A percentile compares a stretch with the other conserved stretches of the same genome.
phyloP scores from a whole-genome alignment of 2,329 filamentous ascomycete species.

The Cordyceps militaris region DNA sequence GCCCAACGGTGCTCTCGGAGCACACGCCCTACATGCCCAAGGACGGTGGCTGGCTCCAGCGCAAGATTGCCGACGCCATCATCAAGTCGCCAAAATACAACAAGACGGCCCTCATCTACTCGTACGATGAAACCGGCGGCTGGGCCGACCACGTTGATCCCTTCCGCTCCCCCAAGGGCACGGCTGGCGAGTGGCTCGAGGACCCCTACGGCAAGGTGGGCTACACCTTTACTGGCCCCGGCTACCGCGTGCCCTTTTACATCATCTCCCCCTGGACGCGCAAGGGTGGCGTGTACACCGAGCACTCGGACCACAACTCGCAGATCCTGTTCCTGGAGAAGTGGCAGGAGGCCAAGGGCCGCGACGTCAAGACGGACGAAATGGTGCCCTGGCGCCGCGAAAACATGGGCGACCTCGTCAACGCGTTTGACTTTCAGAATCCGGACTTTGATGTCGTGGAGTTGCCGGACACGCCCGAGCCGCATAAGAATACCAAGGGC shows the following conservation, averaged over 20 bases:
- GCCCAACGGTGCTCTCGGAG: slow-evolving; percentile 44
- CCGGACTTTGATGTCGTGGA: slow-evolving; percentile 42
- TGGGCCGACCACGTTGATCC: slow-evolving; percentile 49
- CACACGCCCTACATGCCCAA: slow-evolving; percentile 45
- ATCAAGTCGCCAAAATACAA: slow-evolving; percentile 41
- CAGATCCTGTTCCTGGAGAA: slow-evolving; percentile 48
- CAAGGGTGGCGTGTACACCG: slow-evolving; percentile 45
- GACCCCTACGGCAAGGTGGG: slow-evolving; percentile 34
- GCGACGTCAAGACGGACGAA: slow-evolving; percentile 30
- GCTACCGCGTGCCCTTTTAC: slow-evolving; percentile 45
- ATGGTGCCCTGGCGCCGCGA: slow-evolving; percentile 26
- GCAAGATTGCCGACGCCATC: slow-evolving; percentile 44
- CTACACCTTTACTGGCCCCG: slow-evolving; percentile 25
- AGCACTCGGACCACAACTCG: slow-evolving; percentile 48
- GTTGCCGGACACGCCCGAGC: slow-evolving; percentile 36
- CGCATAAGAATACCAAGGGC: slow-evolving; percentile 34
- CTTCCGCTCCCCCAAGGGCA: slow-evolving; percentile 40
- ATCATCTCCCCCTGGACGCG: slow-evolving; percentile 51
- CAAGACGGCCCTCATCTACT: slow-evolving; percentile 41
- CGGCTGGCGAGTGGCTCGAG: slow-evolving; percentile 45
- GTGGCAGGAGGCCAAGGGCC: slow-evolving; percentile 32
- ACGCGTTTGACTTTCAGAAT: slow-evolving; percentile 38
- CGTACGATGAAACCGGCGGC: slow-evolving; percentile 42
- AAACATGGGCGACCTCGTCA: slow-evolving; percentile 29
- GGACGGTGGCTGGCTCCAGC: slow-evolving; percentile 49